These are phyloP conservation scores for Yarrowia phangngaensis DNA, from an alignment of 805 yeast genomes.

Conservation along the genomic window DNA sequence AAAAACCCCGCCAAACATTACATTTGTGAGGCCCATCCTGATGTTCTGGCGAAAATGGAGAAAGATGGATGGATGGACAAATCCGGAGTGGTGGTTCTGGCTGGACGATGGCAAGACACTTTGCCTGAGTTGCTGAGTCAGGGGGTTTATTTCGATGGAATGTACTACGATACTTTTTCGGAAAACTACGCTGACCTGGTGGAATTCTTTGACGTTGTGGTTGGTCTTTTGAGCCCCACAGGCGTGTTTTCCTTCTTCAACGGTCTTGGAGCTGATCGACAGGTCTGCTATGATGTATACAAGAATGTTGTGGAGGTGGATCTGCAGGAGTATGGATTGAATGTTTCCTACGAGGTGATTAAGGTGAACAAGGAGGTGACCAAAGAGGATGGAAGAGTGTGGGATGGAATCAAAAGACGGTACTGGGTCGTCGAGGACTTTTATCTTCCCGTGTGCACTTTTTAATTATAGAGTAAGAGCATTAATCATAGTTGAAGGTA, in stretches of 20 bases:
- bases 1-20: constrained; percentile 65
- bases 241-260: constrained; percentile 90
- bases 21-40: constrained; percentile 94
- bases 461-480: too few species aligned
- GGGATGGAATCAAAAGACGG: constrained; percentile 38
- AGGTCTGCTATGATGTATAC: constrained; percentile 77
- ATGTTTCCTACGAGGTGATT: constrained; percentile 48
- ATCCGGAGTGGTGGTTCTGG: constrained; percentile 64
- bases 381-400: constrained; percentile 36
- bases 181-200: constrained; percentile 89
- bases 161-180: constrained; percentile 89
- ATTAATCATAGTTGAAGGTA: too few species aligned
- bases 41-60: constrained; percentile 65
- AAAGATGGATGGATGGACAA: constrained; percentile 80
- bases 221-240: constrained; percentile 74
- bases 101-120: constrained; percentile 92
- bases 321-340: constrained; percentile 70
- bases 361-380: constrained; percentile 37
- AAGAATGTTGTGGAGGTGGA: constrained; percentile 76
- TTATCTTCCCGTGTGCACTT: constrained; percentile 35
- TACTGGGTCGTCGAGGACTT: constrained; percentile 39
- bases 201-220: constrained; percentile 73
- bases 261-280: constrained; percentile 80
- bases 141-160: constrained; percentile 80
- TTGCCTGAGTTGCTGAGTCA: constrained; percentile 59